phyloP scores from a whole-genome alignment of 768 basidiomycete genomes.

The Pleurotus cornucopiae region DNA sequence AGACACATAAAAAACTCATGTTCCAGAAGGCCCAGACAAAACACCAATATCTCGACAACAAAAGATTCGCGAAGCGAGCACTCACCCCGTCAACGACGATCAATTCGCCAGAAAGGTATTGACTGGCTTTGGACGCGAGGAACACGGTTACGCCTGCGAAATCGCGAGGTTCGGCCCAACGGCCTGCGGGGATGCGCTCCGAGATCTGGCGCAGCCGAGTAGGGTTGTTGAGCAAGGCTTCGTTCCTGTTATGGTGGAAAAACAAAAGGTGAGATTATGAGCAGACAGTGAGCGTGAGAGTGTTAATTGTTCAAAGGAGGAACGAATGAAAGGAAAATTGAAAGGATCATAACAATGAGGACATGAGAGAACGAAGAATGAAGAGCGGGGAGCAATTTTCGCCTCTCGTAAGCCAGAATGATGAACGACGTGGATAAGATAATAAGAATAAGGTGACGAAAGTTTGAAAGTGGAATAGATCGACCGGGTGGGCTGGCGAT shows the following conservation, averaged over 20 bases:
- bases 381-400: background rate
- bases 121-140: constrained; percentile 62
- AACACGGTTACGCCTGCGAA: constrained; percentile 73
- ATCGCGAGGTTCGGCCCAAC: constrained; percentile 71
- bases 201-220: constrained; percentile 64
- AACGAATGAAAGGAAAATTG: constrained; percentile 3
- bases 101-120: constrained; percentile 71
- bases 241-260: constrained; percentile 32
- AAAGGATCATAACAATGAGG: constrained; percentile 1
- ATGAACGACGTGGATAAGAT: too few species aligned
- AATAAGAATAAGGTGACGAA: too few species aligned
- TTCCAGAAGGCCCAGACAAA: too few species aligned
- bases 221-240: constrained; percentile 50
- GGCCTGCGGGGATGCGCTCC: constrained; percentile 66
- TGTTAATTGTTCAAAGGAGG: background rate
- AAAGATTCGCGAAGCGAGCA: constrained; percentile 11
- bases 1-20: too few species aligned
- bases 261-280: too few species aligned
- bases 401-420: too few species aligned
- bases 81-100: constrained; percentile 68
- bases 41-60: background rate
- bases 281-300: too few species aligned
- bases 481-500: too few species aligned
- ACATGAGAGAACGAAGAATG: constrained; percentile 6
- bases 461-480: too few species aligned